Conservation (phyloP, 805 yeast species). For the Saccharomycopsis lassenensis region DNA sequence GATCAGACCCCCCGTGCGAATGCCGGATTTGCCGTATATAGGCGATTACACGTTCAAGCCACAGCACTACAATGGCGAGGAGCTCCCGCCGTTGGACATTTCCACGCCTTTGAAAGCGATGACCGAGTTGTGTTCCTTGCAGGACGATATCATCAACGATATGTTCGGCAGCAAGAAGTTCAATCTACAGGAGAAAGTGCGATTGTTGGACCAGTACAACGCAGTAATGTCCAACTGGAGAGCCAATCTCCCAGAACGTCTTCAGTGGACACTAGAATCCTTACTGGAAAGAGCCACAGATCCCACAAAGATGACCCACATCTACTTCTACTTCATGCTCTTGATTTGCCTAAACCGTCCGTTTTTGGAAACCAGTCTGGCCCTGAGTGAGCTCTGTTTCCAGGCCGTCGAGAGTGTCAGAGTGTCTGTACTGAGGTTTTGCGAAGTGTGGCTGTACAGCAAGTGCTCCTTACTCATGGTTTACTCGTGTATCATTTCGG, state of each 20-base stretch:
- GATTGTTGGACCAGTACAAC: constrained; percentile 31
- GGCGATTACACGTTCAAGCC: constrained; percentile 31
- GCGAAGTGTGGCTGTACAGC: constrained; percentile 29
- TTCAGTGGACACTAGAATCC: constrained; percentile 37
- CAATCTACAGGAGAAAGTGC: constrained; percentile 27
- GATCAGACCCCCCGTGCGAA: constrained; percentile 45
- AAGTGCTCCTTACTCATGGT: constrained; percentile 36
- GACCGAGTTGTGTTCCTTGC: constrained; percentile 29
- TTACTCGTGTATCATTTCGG: constrained; percentile 35
- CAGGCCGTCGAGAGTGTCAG: not conserved
- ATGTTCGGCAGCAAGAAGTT: constrained; percentile 25
- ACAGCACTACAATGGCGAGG: too few species aligned
- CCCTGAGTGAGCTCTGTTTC: not conserved
- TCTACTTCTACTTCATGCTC: constrained; percentile 48
- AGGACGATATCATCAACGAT: constrained; percentile 27
- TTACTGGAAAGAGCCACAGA: constrained; percentile 35
- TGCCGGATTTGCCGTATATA: constrained; percentile 55
- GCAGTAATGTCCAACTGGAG: constrained; percentile 43
- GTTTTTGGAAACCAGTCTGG: constrained; percentile 3
- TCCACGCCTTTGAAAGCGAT: constrained; percentile 26
- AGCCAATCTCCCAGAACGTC: constrained; percentile 34
- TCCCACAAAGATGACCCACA: constrained; percentile 41
- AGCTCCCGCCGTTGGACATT: too few species aligned
- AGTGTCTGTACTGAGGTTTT: constrained; percentile 22
- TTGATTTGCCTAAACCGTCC: constrained; percentile 30